Evolutionary conservation across 768 basidiomycete genomes (phyloP), one percentile per base, ranked within the genome.

Genomic region (Suillus luteus): DNA sequence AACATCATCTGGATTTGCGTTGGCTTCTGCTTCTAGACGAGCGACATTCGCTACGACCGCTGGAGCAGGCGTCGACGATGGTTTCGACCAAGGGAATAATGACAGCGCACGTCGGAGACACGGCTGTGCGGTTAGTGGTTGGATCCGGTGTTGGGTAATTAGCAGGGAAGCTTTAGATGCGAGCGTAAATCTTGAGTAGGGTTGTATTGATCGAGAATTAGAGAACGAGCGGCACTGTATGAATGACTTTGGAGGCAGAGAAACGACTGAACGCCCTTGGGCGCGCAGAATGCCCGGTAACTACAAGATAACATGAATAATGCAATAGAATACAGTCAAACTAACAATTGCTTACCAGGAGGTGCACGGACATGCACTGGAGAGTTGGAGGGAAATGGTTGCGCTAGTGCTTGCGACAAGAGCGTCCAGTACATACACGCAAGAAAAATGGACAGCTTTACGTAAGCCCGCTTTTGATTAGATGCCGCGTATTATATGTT

Each of bases 11-110:
- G 91, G 91, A 65, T 86, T 78, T 7, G 87, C 84, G 67, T 95
- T 90, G 15, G 89, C 93, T 49, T 88, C 90, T 5, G 87, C 88
- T 69, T 95, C 93, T 58, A 91, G 81, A 15, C 84, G 80, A n/a
- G 89, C 85, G 35, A 93, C 87, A 51, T 85, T 81, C 8, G 87
- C 89, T 11, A 91, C 86, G 31, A 88, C 81, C 33, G 83, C 80
- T 3, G 90, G 89, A 0, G 88, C 81, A 1, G 90, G 88, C 1
- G 80, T 72, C 14, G 81, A 69, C 22, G 74, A 70, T 4, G 81
- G 71, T 62, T 80, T 83, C 27, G 81, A 65, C 68, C 74, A 79
- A 15, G 79, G 73, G 33, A 71, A 70, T 59, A 79, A 69, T 38
- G 77, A 63, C 4, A 71, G 64, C 8, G 54, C 27, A 17, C 76